Base-by-base conservation (phyloP, 176 grass and related monocot species). In the Areca catechu region DNA sequence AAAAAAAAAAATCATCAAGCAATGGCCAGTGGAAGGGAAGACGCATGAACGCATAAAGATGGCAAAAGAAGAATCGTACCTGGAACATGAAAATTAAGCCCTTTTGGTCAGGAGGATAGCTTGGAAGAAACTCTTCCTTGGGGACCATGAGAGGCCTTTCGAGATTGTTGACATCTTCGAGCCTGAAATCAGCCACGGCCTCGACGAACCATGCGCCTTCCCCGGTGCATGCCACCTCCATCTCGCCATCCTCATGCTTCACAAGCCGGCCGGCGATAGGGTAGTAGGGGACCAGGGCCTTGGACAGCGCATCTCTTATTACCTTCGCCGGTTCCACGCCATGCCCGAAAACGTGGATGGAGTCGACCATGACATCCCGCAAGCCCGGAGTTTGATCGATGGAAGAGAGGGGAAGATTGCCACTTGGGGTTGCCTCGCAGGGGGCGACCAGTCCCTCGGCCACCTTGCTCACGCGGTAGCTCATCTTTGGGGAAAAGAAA, bases 251-350 rank as follows among this genome's bases (percentile, higher is more conserved):
- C 6, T 53, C 22, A 16, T 24, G n/a, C 55, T 15, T 34, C 16
- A 6, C 22, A 9, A 83, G 3, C 16, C 74, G 74, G 22, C 80
- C 80, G 6, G 68, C 68, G 9, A 82, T 3, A 2, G 73, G 80
- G 43, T 76, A 52, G 80, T 77, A 77, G 57, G 64, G 51, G 23
- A 76, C 47, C n/a, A 82, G 20, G 1, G 80, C 79, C 16, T 16
- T 12, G 2, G 62, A 50, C 20, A 82, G 57, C 0, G 62, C 68
- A 1, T 52, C 53, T 15, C 34, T 28, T 5, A 82, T 72, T 37
- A 47, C 60, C 24, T 54, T 20, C 0, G 68, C 68, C 4, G 80
- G 74, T 15, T 68, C 24, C 0, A 50, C 54, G 7, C 24, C 20
- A 1, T 17, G 19, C 1, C 50, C 51, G 57, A 72, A 82, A 15